Evolutionary conservation across 345 rosid genomes (phyloP).

Genomic region (Garcia nutans): DNA sequence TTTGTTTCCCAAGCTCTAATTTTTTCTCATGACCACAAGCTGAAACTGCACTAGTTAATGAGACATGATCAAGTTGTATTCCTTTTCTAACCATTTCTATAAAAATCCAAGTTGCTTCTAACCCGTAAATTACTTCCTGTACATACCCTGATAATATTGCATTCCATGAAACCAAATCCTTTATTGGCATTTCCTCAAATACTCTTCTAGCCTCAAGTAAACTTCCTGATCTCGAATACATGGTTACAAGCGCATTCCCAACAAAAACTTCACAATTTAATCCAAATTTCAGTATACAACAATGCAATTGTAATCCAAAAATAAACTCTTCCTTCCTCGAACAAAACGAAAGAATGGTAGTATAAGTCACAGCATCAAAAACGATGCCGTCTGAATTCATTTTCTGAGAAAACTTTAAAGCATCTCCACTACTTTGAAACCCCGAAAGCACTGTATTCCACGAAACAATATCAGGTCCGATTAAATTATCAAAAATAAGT

Average conservation of each 20-base stretch:
- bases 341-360: conserved; percentile 60
- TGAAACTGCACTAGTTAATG: conserved; percentile 70
- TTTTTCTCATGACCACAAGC: conserved; percentile 70
- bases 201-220: conserved; percentile 55
- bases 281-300: conserved; percentile 48
- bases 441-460: conserved; percentile 93
- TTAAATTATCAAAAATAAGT: conserved; percentile 59
- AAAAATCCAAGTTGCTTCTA: conserved; percentile 55
- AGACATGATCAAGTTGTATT: conserved; percentile 73
- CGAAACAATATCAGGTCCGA: conserved; percentile 69
- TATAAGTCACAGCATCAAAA: conserved; percentile 62
- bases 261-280: conserved; percentile 57
- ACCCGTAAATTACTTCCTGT: conserved; percentile 52
- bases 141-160: conserved; percentile 78
- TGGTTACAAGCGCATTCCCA: conserved; percentile 72
- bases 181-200: conserved; percentile 61
- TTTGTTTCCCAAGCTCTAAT: conserved; percentile 66
- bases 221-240: conserved; percentile 61
- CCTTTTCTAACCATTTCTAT: conserved; percentile 60
- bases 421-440: conserved; percentile 46
- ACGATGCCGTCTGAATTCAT: conserved; percentile 50
- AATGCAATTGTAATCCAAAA: conserved; percentile 73
- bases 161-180: conserved; percentile 84
- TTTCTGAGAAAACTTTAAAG: conserved; percentile 48
- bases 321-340: conserved; percentile 48